Evolutionary conservation across 352 stramenopile genomes (phyloP).

Genomic region (Globisporangium alternatum): DNA sequence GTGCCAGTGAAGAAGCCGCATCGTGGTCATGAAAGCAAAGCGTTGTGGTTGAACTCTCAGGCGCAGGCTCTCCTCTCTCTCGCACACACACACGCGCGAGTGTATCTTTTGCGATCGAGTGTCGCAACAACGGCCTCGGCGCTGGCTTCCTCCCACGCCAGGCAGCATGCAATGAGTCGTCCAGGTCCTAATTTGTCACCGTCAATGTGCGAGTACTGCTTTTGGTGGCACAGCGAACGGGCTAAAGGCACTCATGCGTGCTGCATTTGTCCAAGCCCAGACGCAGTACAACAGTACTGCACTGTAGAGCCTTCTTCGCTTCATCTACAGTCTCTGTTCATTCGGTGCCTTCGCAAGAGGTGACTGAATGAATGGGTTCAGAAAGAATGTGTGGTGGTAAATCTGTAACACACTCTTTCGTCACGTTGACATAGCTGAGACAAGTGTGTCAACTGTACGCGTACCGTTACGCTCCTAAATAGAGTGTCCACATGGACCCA

Average conservation of each 20-base stretch:
- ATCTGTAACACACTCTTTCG: neutral
- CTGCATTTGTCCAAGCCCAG: too few relatives aligned
- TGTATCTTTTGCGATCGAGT: neutral
- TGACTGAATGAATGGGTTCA: neutral
- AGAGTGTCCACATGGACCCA: neutral
- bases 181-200: too few relatives aligned
- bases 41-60: neutral
- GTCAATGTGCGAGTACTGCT: too few relatives aligned
- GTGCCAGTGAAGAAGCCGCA: neutral
- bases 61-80: neutral
- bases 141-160: neutral
- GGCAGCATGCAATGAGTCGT: too few relatives aligned
- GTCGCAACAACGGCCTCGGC: neutral
- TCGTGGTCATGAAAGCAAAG: neutral
- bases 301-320: too few relatives aligned
- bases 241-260: too few relatives aligned
- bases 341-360: neutral
- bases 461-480: neutral
- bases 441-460: neutral
- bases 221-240: too few relatives aligned
- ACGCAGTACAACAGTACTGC: too few relatives aligned
- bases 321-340: neutral
- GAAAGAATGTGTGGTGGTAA: neutral
- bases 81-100: neutral
- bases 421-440: neutral